Conservation (phyloP, 2,329 filamentous ascomycete genomes). For the Aureobasidium sp. region DNA sequence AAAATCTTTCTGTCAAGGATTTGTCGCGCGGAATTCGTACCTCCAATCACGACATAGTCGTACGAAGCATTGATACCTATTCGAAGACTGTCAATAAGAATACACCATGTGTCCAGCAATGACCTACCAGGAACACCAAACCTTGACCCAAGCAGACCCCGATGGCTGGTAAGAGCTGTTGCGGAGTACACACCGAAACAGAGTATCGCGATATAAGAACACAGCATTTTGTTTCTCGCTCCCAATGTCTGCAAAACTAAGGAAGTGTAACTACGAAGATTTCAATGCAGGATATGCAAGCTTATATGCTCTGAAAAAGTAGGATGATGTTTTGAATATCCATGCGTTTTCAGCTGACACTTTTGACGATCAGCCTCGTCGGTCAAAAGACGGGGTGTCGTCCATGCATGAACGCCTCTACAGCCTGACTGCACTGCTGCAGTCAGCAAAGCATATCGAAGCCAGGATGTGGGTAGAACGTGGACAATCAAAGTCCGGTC, state of each 20-base stretch:
- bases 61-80: not conserved
- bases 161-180: not conserved
- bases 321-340: too few species aligned
- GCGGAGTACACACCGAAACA: not conserved
- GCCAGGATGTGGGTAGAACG: not conserved
- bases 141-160: not conserved
- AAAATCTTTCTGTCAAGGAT: not conserved
- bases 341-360: too few species aligned
- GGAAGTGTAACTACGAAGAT: too few species aligned
- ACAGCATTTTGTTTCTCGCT: not conserved
- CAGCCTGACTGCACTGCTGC: too few species aligned
- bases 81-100: too few species aligned
- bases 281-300: too few species aligned
- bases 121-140: not conserved
- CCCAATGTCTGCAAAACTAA: too few species aligned
- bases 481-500: not conserved
- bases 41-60: constrained; percentile 22
- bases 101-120: too few species aligned
- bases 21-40: not conserved
- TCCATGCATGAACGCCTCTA: too few species aligned
- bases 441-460: not conserved
- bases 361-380: too few species aligned
- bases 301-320: too few species aligned
- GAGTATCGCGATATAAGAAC: not conserved
- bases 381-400: too few species aligned